phyloP scores from a whole-genome alignment of 805 yeast genomes.

The Candida parachauliodes region DNA sequence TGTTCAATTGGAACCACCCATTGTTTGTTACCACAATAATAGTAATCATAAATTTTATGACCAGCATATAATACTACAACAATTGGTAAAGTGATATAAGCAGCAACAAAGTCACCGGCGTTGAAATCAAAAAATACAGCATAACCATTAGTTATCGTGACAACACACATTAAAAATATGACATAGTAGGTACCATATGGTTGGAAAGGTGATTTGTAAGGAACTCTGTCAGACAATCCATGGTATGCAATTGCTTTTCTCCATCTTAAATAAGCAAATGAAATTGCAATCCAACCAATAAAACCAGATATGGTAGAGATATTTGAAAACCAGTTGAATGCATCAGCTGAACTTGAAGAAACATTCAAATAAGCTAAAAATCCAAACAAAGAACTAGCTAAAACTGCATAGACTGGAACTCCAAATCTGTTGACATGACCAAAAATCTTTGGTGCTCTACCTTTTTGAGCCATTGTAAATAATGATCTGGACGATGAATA shows the following conservation, averaged over 20 bases:
- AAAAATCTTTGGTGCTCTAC: conserved; percentile 37
- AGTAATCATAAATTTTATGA: conserved; percentile 47
- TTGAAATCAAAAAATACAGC: conserved; percentile 60
- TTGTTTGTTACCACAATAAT: conserved; percentile 20
- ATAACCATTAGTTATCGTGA: conserved; percentile 70
- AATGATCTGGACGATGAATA: conserved; percentile 42
- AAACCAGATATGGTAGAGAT: conserved; percentile 66
- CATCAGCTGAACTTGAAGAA: conserved; percentile 49
- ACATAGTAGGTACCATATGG: conserved; percentile 58
- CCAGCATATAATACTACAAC: conserved; percentile 52
- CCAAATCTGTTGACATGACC: conserved; percentile 40
- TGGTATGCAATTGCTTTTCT: conserved; percentile 60
- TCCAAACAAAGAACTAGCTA: conserved; percentile 31
- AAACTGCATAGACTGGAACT: conserved; percentile 34
- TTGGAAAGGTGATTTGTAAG: conserved; percentile 54
- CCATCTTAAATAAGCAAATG: conserved; percentile 56
- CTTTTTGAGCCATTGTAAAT: conserved; percentile 37
- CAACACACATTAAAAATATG: conserved; percentile 44
- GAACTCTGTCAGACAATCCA: conserved; percentile 50
- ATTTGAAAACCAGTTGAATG: conserved; percentile 63
- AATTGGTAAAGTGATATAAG: conserved; percentile 65
- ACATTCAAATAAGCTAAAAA: conserved; percentile 53
- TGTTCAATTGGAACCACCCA: conserved; percentile 52
- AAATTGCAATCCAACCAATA: conserved; percentile 56
- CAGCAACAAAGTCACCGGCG: conserved; percentile 61